Evolutionary conservation across 2,329 filamentous ascomycete species (phyloP), one percentile per base, ranked within the genome.

Genomic region (Fusarium caatingaense): DNA sequence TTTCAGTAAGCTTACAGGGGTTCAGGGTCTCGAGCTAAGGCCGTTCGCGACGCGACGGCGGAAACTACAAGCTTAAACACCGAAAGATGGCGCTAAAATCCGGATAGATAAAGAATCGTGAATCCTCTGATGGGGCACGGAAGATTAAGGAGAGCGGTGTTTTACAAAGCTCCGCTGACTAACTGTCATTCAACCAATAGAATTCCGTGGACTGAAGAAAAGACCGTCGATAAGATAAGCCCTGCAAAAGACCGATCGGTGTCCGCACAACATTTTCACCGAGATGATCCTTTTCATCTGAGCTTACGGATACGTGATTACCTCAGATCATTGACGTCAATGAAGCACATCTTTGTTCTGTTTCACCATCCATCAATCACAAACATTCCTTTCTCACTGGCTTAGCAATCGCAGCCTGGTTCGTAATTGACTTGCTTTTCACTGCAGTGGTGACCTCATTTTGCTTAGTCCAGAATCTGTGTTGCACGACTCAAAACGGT

Each of bases 61-160:
- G 40, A 45, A 11, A 45, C 3, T 11, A 16, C 18, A 32, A 18
- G 23, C 10, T 28, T 21, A 27, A 56, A 56, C 44, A 18, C 54
- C 54, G 54, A 56, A 50, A 56, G 44, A 56, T 49, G 54, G 30
- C 54, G 23, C 54, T 56, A 50, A 56, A 21, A 13, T 21, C 53
- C 42, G 53, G 53, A 23, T 56, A 56, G 53, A 48, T 56, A 48
- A 27, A 27, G 18, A 50, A 21, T 15, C 13, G 21, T 21, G 20
- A 44, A 44, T 21, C 20, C 40, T 21, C 11, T 20, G n/a, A 44
- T 41, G 20, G 23, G 10, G 5, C 25, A 6, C 32, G 18, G 21
- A 51, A 51, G 23, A 11, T 16, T 25, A 4, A 50, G 48, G 21
- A 11, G 15, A 12, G 30, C 49, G 49, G 49, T 41, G 23, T 18